Base-by-base conservation (phyloP, 257 asterid species). In the Coffea eugenioides region DNA sequence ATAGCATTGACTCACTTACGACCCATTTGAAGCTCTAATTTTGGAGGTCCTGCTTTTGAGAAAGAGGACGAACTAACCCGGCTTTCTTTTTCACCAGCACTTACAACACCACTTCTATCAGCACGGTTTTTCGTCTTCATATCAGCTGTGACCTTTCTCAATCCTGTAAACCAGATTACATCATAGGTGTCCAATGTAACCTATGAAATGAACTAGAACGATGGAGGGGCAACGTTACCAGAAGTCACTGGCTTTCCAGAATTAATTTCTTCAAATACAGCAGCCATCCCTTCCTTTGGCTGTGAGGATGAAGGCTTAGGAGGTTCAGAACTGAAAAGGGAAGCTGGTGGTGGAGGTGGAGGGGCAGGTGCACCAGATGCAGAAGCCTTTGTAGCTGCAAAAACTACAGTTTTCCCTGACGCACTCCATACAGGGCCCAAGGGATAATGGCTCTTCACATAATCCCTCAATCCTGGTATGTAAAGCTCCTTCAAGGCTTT, bases 1-100 rank as follows among this genome's bases (percentile, higher is more conserved):
- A 79, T 39, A 52, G 56, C 15, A 34, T 73, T 74, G 77, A 94
- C 99, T 91, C 86, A 96, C 99, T 94, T 96, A 77, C 99, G 97
- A 88, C 99, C 99, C 99, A 96, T 92, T 86, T 92, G 98, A 84
- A 94, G 98, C 89, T 96, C 99, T 36, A 96, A 49, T 81, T 96
- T 96, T 59, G 99, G 97, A 77, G 97, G 98, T 71, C 98, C 97
- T 36, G 86, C 49, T 90, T 88, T 94, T 25, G 97, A 90, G 87
- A 90, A 82, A 80, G 91, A 81, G 80, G 97, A 81, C 51, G 95
- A 79, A 79, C 78, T 82, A 80, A 85, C 67, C 48, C 88, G 90
- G 49, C 80, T 69, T 81, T 85, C 93, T 81, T 96, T 94, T 83
- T 92, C 93, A 77, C 88, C 45, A 81, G 79, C 85, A 85, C 80